Base-by-base conservation (phyloP, 768 basidiomycete genomes). In the Mycena leptocephala region DNA sequence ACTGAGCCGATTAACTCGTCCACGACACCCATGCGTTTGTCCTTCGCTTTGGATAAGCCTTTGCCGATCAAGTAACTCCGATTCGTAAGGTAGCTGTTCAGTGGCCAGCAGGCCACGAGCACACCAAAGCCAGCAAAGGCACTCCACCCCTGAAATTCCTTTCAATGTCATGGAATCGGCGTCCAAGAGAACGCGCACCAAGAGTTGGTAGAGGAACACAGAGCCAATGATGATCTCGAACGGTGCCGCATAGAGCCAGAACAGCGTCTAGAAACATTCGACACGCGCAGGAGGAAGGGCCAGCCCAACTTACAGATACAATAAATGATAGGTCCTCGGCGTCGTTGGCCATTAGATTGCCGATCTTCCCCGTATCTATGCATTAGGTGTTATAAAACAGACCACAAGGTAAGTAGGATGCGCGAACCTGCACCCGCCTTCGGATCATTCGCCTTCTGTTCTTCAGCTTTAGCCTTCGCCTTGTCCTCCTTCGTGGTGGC, bases 311-410 rank as follows among this genome's bases (percentile, higher is more conserved):
- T 2, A 59, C 77, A 86, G 74, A 22, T 76, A 35, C 74, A 85
- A 87, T 78, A 85, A 86, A 7, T 71, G 79, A 3, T 68, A 76
- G n/a, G n/a, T n/a, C n/a, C n/a, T 92, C 93, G 3, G 93, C 92
- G 81, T 96, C 95, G 22, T 90, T 91, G n/a, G 94, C 92, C 95
- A 97, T 97, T 46, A 97, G 85, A 77, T 96, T 95, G 64, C 96
- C 95, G 61, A 97, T 95, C 82, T 97, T 97, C 8, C 96, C 97
- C 11, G 95, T 88, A 81, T 96, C 95, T 26, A 48, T 32, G 24
- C 32, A n/a, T n/a, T n/a, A n/a, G n/a, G n/a, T n/a, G n/a, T n/a
- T n/a, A n/a, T n/a, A n/a, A n/a, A n/a, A n/a, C n/a, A n/a, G n/a
- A n/a, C n/a, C n/a, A n/a, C n/a, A n/a, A n/a, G n/a, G n/a, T n/a